phyloP scores from a whole-genome alignment of 2,329 filamentous ascomycete genomes.

The Fusarium graminum region DNA sequence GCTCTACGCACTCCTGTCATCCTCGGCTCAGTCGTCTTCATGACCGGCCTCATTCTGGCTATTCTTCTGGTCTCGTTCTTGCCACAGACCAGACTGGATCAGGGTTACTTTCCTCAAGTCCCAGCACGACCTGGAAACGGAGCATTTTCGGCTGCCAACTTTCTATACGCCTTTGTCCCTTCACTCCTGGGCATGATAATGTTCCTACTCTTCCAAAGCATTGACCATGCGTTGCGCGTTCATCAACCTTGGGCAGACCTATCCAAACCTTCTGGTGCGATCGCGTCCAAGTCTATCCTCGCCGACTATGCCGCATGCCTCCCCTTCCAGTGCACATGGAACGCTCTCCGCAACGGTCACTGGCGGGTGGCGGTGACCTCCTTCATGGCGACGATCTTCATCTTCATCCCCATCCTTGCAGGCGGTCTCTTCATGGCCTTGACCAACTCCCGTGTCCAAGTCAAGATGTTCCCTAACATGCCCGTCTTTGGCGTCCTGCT shows the following conservation, averaged over 20 bases:
- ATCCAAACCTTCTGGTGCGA: constrained; percentile 66
- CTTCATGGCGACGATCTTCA: constrained; percentile 69
- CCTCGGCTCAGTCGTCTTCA: constrained; percentile 73
- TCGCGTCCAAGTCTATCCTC: constrained; percentile 73
- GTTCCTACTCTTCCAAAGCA: constrained; percentile 74
- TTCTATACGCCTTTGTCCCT: constrained; percentile 84
- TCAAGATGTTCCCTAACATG: constrained; percentile 79
- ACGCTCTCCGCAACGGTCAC: constrained; percentile 71
- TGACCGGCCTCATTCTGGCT: constrained; percentile 73
- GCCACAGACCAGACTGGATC: constrained; percentile 71
- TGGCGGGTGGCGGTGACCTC: constrained; percentile 74
- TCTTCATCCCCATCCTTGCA: constrained; percentile 74
- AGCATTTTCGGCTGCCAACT: constrained; percentile 88
- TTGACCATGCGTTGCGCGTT: constrained; percentile 75
- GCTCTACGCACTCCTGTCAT: constrained; percentile 76
- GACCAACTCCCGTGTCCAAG: constrained; percentile 64
- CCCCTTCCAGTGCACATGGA: constrained; percentile 70
- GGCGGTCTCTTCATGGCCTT: constrained; percentile 82
- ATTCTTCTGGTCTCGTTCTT: constrained; percentile 85
- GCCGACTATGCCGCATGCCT: constrained; percentile 77
- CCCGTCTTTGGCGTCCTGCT: constrained; percentile 80
- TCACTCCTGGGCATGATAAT: constrained; percentile 75
- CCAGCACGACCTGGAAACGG: constrained; percentile 68
- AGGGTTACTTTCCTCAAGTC: constrained; percentile 80
- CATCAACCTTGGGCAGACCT: constrained; percentile 79